These are phyloP conservation scores for Phycomyces blakesleeanus DNA, from an alignment of 192 early-diverging fungal species.

Conservation along the genomic window DNA sequence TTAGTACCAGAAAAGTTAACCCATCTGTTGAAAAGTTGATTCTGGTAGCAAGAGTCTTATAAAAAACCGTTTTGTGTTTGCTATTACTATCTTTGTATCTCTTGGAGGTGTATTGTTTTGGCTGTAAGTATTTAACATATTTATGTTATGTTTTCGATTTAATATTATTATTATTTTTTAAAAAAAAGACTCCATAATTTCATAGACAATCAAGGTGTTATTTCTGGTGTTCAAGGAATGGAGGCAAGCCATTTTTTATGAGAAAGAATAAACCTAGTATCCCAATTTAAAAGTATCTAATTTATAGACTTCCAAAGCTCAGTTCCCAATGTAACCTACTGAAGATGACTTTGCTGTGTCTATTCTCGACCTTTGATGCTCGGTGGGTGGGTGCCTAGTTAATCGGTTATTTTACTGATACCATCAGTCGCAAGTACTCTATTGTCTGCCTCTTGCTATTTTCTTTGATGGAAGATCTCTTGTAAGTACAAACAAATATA, in stretches of 20 bases:
- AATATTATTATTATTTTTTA: too few species aligned
- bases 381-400: slow-evolving; percentile 58
- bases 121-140: slow-evolving; percentile 34
- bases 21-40: slow-evolving; percentile 4
- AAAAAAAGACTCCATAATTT: slow-evolving; percentile 22
- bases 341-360: slow-evolving; percentile 42
- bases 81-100: slow-evolving; percentile 34
- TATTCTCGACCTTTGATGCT: slow-evolving; percentile 59
- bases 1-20: too few species aligned
- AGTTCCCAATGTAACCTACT: slow-evolving; percentile 22
- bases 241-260: too few species aligned
- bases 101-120: slow-evolving; percentile 36
- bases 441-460: slow-evolving; percentile 58
- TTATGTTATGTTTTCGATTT: too few species aligned
- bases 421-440: slow-evolving; percentile 63
- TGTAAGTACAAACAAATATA: slow-evolving; percentile 25
- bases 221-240: slow-evolving; percentile 37
- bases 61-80: slow-evolving; percentile 29
- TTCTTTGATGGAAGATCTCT: slow-evolving; percentile 45
- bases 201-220: slow-evolving; percentile 40
- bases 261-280: too few species aligned
- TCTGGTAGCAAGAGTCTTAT: slow-evolving; percentile 22
- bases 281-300: too few species aligned
- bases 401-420: slow-evolving; percentile 49
- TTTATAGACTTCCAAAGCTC: slow-evolving; percentile 14